phyloP scores from a whole-genome alignment of 176 grass and related monocot genomes.

The Rhynchospora tenuis region DNA sequence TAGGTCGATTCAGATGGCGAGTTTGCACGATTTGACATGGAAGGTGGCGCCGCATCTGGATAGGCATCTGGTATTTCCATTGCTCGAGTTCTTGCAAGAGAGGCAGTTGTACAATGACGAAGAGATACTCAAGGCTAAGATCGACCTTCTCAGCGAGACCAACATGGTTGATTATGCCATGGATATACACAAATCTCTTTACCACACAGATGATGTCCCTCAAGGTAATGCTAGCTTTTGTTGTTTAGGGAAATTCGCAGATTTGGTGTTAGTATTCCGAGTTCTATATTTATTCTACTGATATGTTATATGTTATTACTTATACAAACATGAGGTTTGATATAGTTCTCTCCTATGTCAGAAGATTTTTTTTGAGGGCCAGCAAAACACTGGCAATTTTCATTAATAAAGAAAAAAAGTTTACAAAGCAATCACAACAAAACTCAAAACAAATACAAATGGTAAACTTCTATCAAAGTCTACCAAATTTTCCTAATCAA shows the following conservation, averaged over 20 bases:
- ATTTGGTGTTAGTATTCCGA: background rate
- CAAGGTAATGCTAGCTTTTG: constrained; percentile 18
- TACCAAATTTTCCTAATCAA: too few species aligned
- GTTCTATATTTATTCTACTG: background rate
- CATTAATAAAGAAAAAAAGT: too few species aligned
- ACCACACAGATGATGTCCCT: constrained; percentile 74
- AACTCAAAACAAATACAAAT: too few species aligned
- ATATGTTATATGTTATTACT: background rate
- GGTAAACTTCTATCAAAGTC: too few species aligned
- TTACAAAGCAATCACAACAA: too few species aligned
- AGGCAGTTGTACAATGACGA: constrained; percentile 51
- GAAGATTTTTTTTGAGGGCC: too few species aligned
- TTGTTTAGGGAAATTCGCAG: background rate
- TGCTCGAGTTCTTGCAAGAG: constrained; percentile 90
- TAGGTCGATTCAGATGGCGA: constrained; percentile 10
- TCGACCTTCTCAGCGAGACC: constrained; percentile 78
- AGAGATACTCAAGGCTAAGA: constrained; percentile 81
- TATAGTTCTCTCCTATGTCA: background rate
- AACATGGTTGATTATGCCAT: constrained; percentile 99
- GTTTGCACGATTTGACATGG: constrained; percentile 53
- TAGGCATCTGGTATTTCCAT: constrained; percentile 72
- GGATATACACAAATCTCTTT: constrained; percentile 92
- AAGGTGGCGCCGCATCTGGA: constrained; percentile 54
- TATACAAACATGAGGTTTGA: background rate
- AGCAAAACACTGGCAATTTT: too few species aligned